Conservation (phyloP, 2,329 filamentous ascomycete genomes). For the Aspergillus calidoustus region DNA sequence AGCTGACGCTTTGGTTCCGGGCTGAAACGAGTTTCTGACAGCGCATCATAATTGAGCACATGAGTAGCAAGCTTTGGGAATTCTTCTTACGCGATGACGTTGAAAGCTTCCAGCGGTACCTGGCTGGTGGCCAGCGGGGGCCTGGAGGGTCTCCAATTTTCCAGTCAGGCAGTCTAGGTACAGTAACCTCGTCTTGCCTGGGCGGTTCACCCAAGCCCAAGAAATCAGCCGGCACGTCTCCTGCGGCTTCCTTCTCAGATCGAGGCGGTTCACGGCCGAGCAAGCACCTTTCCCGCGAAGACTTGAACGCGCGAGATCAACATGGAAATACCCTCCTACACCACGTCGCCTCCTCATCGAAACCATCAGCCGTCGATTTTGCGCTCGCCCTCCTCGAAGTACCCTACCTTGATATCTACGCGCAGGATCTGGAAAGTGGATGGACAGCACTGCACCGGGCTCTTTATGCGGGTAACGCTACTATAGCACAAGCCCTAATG, state of each 20-base stretch:
- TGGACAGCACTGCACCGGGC: conserved; percentile 95
- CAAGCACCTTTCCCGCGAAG: conserved; percentile 59
- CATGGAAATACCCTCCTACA: conserved; percentile 82
- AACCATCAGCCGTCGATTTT: conserved; percentile 72
- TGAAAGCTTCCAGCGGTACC: conserved; percentile 86
- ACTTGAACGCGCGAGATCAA: conserved; percentile 84
- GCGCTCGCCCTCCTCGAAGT: conserved; percentile 80
- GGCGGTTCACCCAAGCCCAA: conserved; percentile 53
- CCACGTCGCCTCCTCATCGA: conserved; percentile 77
- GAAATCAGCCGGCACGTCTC: conserved; percentile 50
- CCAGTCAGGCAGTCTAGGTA: conserved; percentile 37
- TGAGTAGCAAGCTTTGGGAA: conserved; percentile 98
- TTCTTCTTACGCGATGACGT: conserved; percentile 97
- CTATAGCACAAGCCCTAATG: conserved; percentile 80
- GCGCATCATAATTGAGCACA: conserved; percentile 58
- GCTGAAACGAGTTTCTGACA: conserved; percentile 52
- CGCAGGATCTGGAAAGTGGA: conserved; percentile 86
- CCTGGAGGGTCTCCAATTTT: conserved; percentile 30
- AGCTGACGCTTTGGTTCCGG: conserved; percentile 80
- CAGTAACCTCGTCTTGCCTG: conserved; percentile 36
- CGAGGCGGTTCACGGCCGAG: conserved; percentile 27
- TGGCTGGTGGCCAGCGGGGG: conserved; percentile 58
- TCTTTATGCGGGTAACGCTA: conserved; percentile 86
- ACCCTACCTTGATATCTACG: conserved; percentile 81
- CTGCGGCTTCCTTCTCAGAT: conserved; percentile 53